Conservation (phyloP, 2,329 filamentous ascomycete genomes). For the Camillea tinctor region DNA sequence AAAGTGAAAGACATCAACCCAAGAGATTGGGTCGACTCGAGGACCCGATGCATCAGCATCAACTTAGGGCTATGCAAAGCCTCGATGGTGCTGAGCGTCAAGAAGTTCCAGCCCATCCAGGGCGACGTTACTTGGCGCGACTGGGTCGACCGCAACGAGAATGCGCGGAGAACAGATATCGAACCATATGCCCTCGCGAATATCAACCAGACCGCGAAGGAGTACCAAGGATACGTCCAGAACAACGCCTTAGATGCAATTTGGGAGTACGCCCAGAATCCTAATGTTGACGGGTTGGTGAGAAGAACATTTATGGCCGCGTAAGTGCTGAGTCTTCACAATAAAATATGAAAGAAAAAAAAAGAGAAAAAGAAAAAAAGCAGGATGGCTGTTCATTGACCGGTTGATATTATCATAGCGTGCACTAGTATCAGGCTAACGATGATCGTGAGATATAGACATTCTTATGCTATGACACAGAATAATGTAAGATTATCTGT, state of each 20-base stretch:
- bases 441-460: not conserved
- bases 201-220: slow-evolving; percentile 34
- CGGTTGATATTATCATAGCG: not conserved
- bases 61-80: slow-evolving; percentile 36
- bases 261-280: slow-evolving; percentile 22
- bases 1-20: slow-evolving; percentile 40
- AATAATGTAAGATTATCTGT: not conserved
- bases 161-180: slow-evolving; percentile 30
- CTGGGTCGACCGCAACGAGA: slow-evolving; percentile 36
- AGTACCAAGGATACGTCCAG: slow-evolving; percentile 38
- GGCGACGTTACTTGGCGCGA: slow-evolving; percentile 40
- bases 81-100: slow-evolving; percentile 40
- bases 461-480: not conserved
- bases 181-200: slow-evolving; percentile 41
- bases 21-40: slow-evolving; percentile 30
- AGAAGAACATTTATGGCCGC: slow-evolving; percentile 29
- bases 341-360: too few species aligned
- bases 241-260: slow-evolving; percentile 31
- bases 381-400: too few species aligned
- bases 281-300: slow-evolving; percentile 25
- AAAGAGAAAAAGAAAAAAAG: too few species aligned
- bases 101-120: slow-evolving; percentile 37
- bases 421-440: not conserved
- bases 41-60: slow-evolving; percentile 37
- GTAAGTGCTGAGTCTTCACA: slow-evolving; percentile 20